Evolutionary conservation across 2,329 filamentous ascomycete genomes (phyloP), one percentile per base, ranked within the genome.

Genomic region (Alternaria incomplexa): DNA sequence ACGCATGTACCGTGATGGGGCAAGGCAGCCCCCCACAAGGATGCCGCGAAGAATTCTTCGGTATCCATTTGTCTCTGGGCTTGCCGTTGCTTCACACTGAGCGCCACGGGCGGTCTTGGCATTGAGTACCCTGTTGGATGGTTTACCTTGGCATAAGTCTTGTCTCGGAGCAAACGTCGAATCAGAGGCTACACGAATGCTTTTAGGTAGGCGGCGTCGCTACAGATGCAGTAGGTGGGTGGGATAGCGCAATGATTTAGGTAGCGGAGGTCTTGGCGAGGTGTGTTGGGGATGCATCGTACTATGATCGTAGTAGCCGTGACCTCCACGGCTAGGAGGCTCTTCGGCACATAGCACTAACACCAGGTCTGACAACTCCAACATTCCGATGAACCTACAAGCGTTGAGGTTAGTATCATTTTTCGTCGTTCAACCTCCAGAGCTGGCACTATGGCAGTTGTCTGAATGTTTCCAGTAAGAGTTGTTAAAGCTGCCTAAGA

Each of bases 41-140:
- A 59, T 26, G 15, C 55, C 43, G 46, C 54, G 56, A 64, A 70
- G 65, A 69, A 47, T 62, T 59, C 69, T 62, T 69, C 58, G 40
- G 54, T 46, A 25, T 25, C 28, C 46, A 60, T 44, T 48, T 30
- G 50, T 36, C 58, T 40, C 36, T 40, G 36, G 36, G 36, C 36
- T 40, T 51, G 59, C 23, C 10, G 47, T 59, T 6, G 28, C 30
- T 28, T 30, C 26, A 44, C 40, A 57, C 26, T 9, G 53, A 57
- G 59, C 30, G 59, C 56, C 47, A 58, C 44, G 43, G 69, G 67
- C 64, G 58, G 62, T 61, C 60, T 62, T 64, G 66, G 66, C 62
- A 56, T 53, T 72, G 74, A 75, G 73, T 58, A 78, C 75, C 74
- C 45, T 77, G 75, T 72, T 76, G 75, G 65, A 62, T 68, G 50